A percentile compares a stretch with the other conserved stretches of the same genome.
Conservation (phyloP, 1,284 basidiomycete species). For the Marasmius tenuissimus region DNA sequence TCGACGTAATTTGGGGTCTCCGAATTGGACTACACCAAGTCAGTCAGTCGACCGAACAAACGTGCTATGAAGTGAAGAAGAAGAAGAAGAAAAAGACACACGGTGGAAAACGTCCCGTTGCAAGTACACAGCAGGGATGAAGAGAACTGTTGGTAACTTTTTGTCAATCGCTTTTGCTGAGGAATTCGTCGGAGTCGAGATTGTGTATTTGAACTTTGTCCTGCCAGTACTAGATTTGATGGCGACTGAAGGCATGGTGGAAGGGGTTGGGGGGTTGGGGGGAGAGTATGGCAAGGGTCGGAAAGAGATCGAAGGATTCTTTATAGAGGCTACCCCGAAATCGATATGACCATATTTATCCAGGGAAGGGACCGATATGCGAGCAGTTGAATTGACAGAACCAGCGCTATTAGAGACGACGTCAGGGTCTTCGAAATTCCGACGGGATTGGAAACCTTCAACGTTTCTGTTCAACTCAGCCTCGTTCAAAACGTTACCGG, state of each 20-base stretch:
- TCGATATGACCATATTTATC: too few relatives aligned
- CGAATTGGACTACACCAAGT: slow-evolving; percentile 12
- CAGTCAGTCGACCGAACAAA: too few relatives aligned
- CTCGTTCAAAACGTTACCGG: too few relatives aligned
- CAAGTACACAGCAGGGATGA: slow-evolving; percentile 21
- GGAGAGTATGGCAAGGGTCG: too few relatives aligned
- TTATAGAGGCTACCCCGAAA: too few relatives aligned
- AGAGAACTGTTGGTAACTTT: slow-evolving; percentile 7
- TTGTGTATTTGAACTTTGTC: slow-evolving; percentile 9
- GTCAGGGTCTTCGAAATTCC: too few relatives aligned
- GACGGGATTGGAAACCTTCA: too few relatives aligned
- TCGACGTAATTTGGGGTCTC: slow-evolving; percentile 12
- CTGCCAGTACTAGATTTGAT: background rate
- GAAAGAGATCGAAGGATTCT: too few relatives aligned
- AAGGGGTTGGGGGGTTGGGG: background rate
- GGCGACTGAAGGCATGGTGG: background rate
- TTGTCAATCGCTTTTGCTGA: slow-evolving; percentile 8
- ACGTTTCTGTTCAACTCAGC: too few relatives aligned
- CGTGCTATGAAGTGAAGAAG: background rate
- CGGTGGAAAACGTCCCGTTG: slow-evolving; percentile 34
- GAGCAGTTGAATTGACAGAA: too few relatives aligned
- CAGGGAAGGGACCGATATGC: too few relatives aligned
- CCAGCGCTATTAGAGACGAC: too few relatives aligned
- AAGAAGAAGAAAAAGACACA: slow-evolving; percentile 19
- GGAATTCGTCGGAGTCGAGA: slow-evolving; percentile 2